Conservation (phyloP, 805 yeast species). For the Saccharomycopsis sp. region DNA sequence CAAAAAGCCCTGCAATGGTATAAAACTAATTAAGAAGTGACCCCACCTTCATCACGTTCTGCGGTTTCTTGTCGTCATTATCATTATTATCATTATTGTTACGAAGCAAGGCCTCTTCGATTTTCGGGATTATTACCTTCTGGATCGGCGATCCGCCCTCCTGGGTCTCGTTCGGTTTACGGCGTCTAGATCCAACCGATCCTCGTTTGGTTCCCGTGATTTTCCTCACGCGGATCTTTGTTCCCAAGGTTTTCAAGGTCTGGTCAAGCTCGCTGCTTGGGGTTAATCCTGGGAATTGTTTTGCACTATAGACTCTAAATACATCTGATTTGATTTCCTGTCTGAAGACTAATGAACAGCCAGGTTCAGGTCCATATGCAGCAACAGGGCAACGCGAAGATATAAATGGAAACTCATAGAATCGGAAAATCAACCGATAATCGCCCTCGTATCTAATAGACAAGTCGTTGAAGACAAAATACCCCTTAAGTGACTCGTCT, state of each 20-base stretch:
- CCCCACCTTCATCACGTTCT: not conserved
- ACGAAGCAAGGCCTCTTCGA: too few species aligned
- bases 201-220: conserved; percentile 13
- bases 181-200: conserved; percentile 4
- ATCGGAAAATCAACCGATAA: conserved; percentile 26
- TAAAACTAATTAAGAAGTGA: not conserved
- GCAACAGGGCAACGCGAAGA: not conserved
- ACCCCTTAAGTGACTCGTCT: conserved; percentile 21
- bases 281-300: conserved; percentile 30
- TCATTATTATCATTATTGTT: too few species aligned
- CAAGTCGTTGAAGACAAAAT: conserved; percentile 29
- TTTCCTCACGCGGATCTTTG: conserved; percentile 11
- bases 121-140: too few species aligned
- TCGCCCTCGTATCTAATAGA: conserved; percentile 30
- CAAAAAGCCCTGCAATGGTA: too few species aligned
- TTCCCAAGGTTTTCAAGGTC: conserved; percentile 8
- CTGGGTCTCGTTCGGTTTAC: not conserved
- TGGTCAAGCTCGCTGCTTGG: conserved; percentile 25
- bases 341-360: conserved; percentile 12
- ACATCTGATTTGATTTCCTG: conserved; percentile 23
- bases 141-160: not conserved
- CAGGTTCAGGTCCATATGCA: not conserved
- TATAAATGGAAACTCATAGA: conserved; percentile 24
- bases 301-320: conserved; percentile 29
- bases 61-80: not conserved